Percentiles rank a stretch among this genome's conserved stretches.
Conservation (phyloP, 306 rosid species). For the Spatholobus suberectus region DNA sequence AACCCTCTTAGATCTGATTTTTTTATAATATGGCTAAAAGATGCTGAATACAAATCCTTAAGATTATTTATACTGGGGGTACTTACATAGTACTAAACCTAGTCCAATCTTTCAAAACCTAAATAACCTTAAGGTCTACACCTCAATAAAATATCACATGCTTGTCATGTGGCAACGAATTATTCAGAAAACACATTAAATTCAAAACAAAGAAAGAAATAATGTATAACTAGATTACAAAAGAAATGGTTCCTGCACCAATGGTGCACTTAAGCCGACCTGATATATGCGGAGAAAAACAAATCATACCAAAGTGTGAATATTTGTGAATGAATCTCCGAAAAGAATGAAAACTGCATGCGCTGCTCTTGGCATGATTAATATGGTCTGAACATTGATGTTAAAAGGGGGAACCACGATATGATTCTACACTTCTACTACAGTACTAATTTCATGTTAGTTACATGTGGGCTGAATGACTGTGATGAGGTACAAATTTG, state of each 20-base stretch:
- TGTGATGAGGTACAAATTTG: neutral
- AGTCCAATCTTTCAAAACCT: slow-evolving; percentile 13
- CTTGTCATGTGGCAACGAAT: neutral
- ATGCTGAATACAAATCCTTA: slow-evolving; percentile 14
- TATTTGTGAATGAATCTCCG: neutral
- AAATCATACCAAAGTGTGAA: neutral
- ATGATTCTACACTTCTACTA: neutral
- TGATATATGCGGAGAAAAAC: slow-evolving; percentile 2
- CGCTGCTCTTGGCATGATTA: neutral
- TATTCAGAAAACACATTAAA: neutral
- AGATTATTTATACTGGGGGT: neutral
- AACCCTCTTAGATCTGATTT: too few relatives aligned
- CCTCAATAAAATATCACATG: neutral
- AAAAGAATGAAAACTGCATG: neutral
- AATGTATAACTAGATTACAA: neutral
- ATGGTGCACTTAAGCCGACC: neutral
- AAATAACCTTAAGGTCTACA: slow-evolving; percentile 3
- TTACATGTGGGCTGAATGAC: neutral
- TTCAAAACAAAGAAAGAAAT: slow-evolving; percentile 5
- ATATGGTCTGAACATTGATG: neutral
- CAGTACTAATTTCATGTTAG: neutral
- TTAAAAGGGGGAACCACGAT: neutral
- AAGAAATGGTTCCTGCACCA: neutral
- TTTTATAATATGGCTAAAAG: neutral
- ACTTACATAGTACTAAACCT: neutral